Evolutionary conservation across 306 rosid species (phyloP).

Genomic region (Inga laurina): DNA sequence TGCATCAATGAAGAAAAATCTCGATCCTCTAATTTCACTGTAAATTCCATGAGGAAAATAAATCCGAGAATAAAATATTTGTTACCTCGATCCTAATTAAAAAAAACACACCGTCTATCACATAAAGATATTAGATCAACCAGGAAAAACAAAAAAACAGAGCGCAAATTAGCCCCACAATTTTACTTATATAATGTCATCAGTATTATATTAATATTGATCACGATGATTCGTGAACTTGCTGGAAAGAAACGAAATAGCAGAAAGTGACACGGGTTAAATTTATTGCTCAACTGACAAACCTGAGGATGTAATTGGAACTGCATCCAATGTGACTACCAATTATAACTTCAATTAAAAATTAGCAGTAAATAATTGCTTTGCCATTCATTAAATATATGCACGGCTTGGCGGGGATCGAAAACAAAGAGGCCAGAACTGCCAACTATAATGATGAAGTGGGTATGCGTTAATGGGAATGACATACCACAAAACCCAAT

Average conservation of each 20-base stretch:
- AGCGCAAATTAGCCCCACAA: neutral
- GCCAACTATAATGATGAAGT: constrained; percentile 15
- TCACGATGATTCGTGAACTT: neutral
- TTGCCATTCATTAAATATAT: neutral
- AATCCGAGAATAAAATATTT: neutral
- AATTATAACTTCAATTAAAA: neutral
- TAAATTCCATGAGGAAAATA: neutral
- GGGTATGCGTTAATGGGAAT: neutral
- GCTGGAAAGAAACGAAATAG: neutral
- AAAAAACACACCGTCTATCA: neutral
- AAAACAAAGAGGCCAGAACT: neutral
- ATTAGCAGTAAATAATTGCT: neutral
- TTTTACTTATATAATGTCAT: neutral
- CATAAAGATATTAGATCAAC: neutral
- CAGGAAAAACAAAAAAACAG: neutral
- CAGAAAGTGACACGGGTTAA: constrained; percentile 7
- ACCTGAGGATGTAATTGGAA: constrained; percentile 32
- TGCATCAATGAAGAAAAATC: neutral
- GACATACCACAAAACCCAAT: constrained; percentile 15
- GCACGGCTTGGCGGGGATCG: neutral
- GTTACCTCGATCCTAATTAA: neutral
- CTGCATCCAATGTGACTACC: constrained; percentile 45
- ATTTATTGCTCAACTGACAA: neutral
- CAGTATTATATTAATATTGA: neutral
- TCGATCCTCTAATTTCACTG: neutral